Evolutionary conservation across 805 yeast species (phyloP), one percentile per base, ranked within the genome.

Genomic region (Kodamaea neixiangensis): DNA sequence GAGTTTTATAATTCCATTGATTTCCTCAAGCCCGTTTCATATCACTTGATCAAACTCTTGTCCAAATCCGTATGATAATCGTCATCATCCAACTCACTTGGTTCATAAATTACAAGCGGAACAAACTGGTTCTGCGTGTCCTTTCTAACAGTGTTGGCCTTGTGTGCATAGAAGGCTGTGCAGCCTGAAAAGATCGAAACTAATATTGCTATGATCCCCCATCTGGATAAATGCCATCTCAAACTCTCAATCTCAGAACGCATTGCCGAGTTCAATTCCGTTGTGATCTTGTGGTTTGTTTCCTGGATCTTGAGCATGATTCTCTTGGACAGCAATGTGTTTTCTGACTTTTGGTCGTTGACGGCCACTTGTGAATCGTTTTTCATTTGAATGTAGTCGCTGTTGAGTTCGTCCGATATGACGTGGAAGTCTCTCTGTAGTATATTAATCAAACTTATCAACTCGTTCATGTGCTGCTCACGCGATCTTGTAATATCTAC

Each of bases 221-320:
- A 81, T 50, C 97, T 77, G 1, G 97, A 91, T 42, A 93, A 82
- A 62, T 89, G 90, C 99, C 99, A 93, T 59, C 98, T 77, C 54
- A 93, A 76, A 52, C 85, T 82, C 68, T 93, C 99, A 51, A 90
- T 88, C 50, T 90, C 94, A 0, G 94, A 85, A 62, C 89, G 82
- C 64, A 91, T 80, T 6, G 89, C 94, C 31, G 94, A 84, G 54
- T 85, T 82, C 58, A 94, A 77, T 57, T 87, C 87, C 3, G 94
- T 87, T 19, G 88, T 82, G 52, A 93, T 92, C 58, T 89, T 85
- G 68, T 90, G 91, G 58, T 87, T 85, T 43, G 93, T 78, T 61
- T 88, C 96, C 62, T 89, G 96, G 48, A 91, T 82, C 54, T 80
- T 79, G 55, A 88, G 71, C 62, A 85, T 83, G 39, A 89, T 77